Evolutionary conservation across 331 rosid species (phyloP), one percentile per base, ranked within the genome.

Genomic region (Rosa hybrid): DNA sequence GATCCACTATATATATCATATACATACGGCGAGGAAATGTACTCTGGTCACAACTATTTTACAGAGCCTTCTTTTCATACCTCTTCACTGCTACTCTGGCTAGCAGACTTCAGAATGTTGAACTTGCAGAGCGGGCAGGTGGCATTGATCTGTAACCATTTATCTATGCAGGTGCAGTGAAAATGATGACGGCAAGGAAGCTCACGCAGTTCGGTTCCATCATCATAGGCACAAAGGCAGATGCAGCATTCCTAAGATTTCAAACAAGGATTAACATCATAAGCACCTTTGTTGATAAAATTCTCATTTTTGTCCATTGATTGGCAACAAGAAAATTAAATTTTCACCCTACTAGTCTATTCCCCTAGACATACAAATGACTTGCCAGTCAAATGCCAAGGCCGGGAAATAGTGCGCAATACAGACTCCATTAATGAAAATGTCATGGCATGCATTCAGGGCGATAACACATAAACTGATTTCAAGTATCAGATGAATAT

Each of bases 131-230:
- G 98, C 14, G 98, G 98, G 78, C 98, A 92, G 69, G 89, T 89
- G 2, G 98, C 92, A 68, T 92, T 92, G 70, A 91, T 87, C 81
- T 83, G 92, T 80, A 94, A 76, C 98, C 98, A 90, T 86, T 87
- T 91, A 86, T 92, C 97, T 27, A 95, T 88, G 89, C 98, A 95
- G 60, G 86, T 57, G 79, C 94, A 82, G 80, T 95, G 98, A 68
- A 95, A 95, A 84, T 92, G 96, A 86, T 95, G 98, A 79, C 80
- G 81, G 83, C 98, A 89, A 44, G 98, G 97, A 72, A 94, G 98
- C 79, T 91, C 92, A 13, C 96, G 90, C 4, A 95, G 92, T 86
- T 92, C 97, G 1, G 84, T 68, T 6, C 89, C 94, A 18, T 92
- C 91, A 5, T 92, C 94, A 57, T 94, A 92, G 50, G 90, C 68